Evolutionary conservation across 352 stramenopile species (phyloP).

Genomic region (Phytophthora nicotianae): DNA sequence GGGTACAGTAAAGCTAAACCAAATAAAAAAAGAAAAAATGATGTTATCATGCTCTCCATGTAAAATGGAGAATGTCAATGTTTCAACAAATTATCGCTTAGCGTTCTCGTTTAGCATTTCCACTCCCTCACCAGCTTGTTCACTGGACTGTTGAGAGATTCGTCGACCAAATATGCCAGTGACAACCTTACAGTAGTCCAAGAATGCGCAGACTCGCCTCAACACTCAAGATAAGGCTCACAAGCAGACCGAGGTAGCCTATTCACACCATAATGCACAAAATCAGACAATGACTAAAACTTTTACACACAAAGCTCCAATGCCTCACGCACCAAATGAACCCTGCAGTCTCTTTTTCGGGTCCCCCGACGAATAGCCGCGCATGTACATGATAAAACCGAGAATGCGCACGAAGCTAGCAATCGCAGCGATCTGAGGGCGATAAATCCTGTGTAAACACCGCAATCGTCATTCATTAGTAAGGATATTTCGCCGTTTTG

Average conservation of each 20-base stretch:
- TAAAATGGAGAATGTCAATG: not conserved
- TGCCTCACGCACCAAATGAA: slow-evolving; percentile 49
- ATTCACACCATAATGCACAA: slow-evolving; percentile 10
- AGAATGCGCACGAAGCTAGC: slow-evolving; percentile 57
- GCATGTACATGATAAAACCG: slow-evolving; percentile 71
- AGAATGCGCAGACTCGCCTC: slow-evolving; percentile 39
- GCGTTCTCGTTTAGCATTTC: not conserved
- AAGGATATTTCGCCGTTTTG: not conserved
- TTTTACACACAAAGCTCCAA: not conserved
- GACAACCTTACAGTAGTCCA: slow-evolving; percentile 24
- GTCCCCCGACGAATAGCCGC: slow-evolving; percentile 66
- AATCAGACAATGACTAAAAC: not conserved
- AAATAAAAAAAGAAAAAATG: not conserved
- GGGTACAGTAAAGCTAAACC: not conserved
- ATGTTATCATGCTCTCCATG: not conserved
- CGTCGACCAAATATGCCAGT: not conserved
- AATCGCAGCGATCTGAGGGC: slow-evolving; percentile 63
- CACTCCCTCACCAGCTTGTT: not conserved
- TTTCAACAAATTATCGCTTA: too few species aligned
- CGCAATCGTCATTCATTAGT: not conserved
- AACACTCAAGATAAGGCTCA: slow-evolving; percentile 27
- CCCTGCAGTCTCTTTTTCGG: slow-evolving; percentile 66
- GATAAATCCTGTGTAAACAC: slow-evolving; percentile 50
- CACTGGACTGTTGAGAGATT: slow-evolving; percentile 1
- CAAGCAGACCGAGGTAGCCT: slow-evolving; percentile 60